These are phyloP conservation scores for Clonostachys rhizophaga DNA, from an alignment of 2,329 filamentous ascomycete species.

Conservation along the genomic window DNA sequence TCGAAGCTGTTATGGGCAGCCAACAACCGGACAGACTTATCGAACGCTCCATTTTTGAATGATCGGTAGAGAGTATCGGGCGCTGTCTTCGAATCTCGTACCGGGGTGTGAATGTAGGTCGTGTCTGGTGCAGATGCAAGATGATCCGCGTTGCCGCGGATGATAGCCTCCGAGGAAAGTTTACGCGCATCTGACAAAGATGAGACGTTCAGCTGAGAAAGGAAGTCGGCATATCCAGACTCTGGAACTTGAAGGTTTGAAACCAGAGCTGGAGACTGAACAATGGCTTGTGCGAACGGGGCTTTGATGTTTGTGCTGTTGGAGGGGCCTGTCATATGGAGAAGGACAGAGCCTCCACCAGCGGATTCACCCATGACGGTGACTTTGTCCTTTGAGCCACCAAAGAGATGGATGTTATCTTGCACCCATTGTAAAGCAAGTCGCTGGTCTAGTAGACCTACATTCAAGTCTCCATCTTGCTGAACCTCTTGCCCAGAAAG, in stretches of 20 bases:
- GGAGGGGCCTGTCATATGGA: slow-evolving; percentile 10
- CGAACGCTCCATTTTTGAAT: slow-evolving; percentile 1
- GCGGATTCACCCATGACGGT: slow-evolving; percentile 54
- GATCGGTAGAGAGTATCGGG: neutral
- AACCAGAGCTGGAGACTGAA: slow-evolving; percentile 2
- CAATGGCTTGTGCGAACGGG: slow-evolving; percentile 4
- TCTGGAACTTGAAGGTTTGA: neutral
- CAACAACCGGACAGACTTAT: slow-evolving; percentile 4
- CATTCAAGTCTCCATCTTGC: slow-evolving; percentile 35
- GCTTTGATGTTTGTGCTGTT: too few relatives aligned
- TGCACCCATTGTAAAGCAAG: slow-evolving; percentile 49
- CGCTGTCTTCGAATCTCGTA: slow-evolving; percentile 2
- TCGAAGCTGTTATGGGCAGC: slow-evolving; percentile 5
- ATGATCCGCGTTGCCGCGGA: slow-evolving; percentile 5
- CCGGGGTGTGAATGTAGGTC: slow-evolving; percentile 3
- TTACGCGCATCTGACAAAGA: slow-evolving; percentile 3
- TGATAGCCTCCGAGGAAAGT: slow-evolving; percentile 2
- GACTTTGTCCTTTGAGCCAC: slow-evolving; percentile 44
- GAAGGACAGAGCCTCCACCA: slow-evolving; percentile 29
- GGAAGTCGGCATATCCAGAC: slow-evolving; percentile 3
- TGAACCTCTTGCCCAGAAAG: slow-evolving; percentile 36
- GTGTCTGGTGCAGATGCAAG: slow-evolving; percentile 3
- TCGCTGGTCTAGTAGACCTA: slow-evolving; percentile 47
- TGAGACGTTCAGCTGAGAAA: slow-evolving; percentile 3
- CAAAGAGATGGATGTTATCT: slow-evolving; percentile 44